Evolutionary conservation across 2,329 filamentous ascomycete species (phyloP), one percentile per base, ranked within the genome.

Genomic region (Talaromyces sp.): DNA sequence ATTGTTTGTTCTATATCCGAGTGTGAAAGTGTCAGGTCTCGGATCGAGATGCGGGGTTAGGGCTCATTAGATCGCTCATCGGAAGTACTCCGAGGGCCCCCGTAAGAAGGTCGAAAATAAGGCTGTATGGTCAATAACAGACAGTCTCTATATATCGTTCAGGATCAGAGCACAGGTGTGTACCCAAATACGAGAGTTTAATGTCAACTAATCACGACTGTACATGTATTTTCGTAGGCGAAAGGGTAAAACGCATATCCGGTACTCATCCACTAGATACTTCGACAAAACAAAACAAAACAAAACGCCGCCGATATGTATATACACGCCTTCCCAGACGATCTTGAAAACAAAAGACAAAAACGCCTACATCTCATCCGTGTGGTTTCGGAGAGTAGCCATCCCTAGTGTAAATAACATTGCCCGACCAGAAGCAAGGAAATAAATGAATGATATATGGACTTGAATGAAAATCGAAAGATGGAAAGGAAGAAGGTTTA

Each of bases 301-400:
- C 27, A 53, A 11, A 53, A 53, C 49, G 49, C 49, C 49, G 25
- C 49, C 49, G 49, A 53, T 53, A 6, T 53, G 27, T 53, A 53
- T 53, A 17, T 31, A 27, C 22, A 54, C 51, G 51, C 51, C 51
- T 10, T 36, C 11, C 29, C 29, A 38, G 8, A 25, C 53, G 25
- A 22, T 38, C 11, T 31, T 2, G 8, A 19, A 31, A 29, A 2
- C 22, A 53, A 1, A 53, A 29, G 31, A 53, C 13, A n/a, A 5
- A 53, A 56, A 56, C 53, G 31, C 53, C 53, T 15, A 36, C 53
- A 56, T 56, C 31, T 25, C n/a, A 34, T 34, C 15, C 8, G 17
- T 34, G 27, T 34, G 15, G 8, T 31, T 31, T 53, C 29, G 51
- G 29, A 54, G 51, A 15, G 22, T 36, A 17, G 29, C 19, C 27